Evolutionary conservation across 768 basidiomycete species (phyloP).

Genomic region (Galerina sulciceps): DNA sequence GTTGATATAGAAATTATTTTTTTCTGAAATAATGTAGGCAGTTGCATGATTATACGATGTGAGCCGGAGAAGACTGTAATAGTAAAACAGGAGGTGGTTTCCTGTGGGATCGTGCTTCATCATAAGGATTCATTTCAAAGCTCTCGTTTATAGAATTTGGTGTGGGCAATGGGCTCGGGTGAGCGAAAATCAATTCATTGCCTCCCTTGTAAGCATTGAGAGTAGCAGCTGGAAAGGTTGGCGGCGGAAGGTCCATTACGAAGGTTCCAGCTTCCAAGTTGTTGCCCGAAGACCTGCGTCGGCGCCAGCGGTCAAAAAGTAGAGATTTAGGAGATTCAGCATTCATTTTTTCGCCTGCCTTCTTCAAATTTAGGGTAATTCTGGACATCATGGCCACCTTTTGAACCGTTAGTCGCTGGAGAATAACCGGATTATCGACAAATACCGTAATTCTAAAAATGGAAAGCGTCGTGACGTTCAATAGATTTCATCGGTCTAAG

Average conservation of each 20-base stretch:
- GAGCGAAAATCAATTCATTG: conserved; percentile 7
- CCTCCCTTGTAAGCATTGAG: not conserved
- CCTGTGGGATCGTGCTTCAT: not conserved
- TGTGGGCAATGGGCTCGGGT: not conserved
- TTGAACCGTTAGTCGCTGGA: conserved; percentile 11
- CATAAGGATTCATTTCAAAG: not conserved
- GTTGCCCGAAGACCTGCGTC: conserved; percentile 4
- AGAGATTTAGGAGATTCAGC: conserved; percentile 19
- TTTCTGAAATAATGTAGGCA: too few relatives aligned
- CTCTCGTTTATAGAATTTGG: not conserved
- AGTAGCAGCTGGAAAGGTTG: not conserved
- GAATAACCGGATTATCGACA: not conserved
- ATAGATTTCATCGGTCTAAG: not conserved
- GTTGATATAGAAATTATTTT: too few relatives aligned
- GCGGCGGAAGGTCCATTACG: conserved; percentile 8
- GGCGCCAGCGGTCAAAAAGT: conserved; percentile 17
- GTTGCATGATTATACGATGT: not conserved
- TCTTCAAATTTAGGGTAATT: conserved; percentile 64
- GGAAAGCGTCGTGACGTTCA: not conserved
- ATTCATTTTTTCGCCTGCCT: conserved; percentile 30
- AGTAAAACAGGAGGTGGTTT: not conserved
- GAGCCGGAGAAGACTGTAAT: not conserved
- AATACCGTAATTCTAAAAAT: conserved; percentile 18
- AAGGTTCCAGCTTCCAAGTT: not conserved
- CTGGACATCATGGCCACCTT: conserved; percentile 69